Conservation (phyloP, 1,139 yeast species). For the Blastobotrys petasosporus region DNA sequence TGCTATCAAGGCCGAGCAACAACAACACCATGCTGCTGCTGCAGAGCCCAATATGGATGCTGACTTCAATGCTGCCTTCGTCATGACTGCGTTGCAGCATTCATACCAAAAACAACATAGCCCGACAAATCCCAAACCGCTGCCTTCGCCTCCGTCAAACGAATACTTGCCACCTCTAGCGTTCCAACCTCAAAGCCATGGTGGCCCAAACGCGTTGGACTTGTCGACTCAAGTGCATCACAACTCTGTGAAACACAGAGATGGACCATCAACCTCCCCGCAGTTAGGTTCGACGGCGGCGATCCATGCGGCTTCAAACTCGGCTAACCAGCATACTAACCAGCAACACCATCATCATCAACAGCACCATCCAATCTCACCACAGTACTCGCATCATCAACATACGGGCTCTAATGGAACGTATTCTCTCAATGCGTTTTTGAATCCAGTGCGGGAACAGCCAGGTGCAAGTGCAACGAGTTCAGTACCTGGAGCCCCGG, state of each 20-base stretch:
- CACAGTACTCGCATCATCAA: no score
- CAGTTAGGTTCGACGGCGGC: no score
- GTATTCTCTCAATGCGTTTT: neutral
- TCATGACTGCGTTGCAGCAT: constrained; percentile 30
- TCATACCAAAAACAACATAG: constrained; percentile 16
- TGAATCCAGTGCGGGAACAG: constrained; percentile 6
- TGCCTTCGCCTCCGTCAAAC: constrained; percentile 13
- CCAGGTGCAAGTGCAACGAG: neutral
- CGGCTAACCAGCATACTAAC: neutral
- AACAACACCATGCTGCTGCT: no score
- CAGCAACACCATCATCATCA: constrained; percentile 1
- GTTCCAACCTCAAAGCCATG: constrained; percentile 2
- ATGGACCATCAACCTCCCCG: no score
- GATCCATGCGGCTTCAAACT: no score
- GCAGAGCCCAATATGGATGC: constrained; percentile 13
- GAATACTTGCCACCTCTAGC: constrained; percentile 12
- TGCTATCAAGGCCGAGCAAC: no score
- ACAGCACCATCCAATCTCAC: neutral
- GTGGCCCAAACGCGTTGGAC: constrained; percentile 2
- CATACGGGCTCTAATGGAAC: no score
- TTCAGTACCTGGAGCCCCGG: constrained; percentile 11
- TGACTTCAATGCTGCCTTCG: constrained; percentile 26
- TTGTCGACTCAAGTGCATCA: neutral
- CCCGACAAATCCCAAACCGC: constrained; percentile 6
- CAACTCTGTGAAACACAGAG: no score